Base-by-base conservation (phyloP, 169 alveolate genomes). In the Eimeria acervulina region DNA sequence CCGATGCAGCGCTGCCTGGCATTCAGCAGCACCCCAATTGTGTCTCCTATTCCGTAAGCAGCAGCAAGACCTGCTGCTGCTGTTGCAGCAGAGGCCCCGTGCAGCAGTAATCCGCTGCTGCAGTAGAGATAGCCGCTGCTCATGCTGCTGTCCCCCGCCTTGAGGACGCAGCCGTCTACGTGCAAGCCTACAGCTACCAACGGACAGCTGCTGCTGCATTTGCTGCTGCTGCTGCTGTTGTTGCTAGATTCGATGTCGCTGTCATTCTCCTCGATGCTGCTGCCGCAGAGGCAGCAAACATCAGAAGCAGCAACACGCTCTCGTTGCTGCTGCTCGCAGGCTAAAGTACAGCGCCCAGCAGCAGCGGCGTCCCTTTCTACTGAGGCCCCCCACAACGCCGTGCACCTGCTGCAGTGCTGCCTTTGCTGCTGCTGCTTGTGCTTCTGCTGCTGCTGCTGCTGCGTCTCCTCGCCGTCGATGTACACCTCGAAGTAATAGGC, bases 401-500 rank as follows among this genome's bases (percentile, higher is more conserved):
- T 31, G 47, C 93, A n/a, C 61, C n/a, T 38, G 83, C 83, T 83
- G 91, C 76, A 51, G 51, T 1, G 76, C 26, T 83, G 36, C 55
- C 42, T 36, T 23, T 51, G 31, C 74, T 51, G 55, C 74, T 51
- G 38, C 66, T 76, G 47, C 90, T 47, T 15, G 19, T 47, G 68
- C 68, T 59, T 7, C 68, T 6, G 68, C 28, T 42, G 66, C 70
- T 81, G 72, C 33, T 81, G 40, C 90, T 81, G 91, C 91, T 51
- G 72, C 55, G 51, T 61, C 93, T 87, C 40, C 66, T 61, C 93
- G 26, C 80, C 28, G 23, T 31, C 85, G n/a, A 85, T 52, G 88
- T 87, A 84, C 68, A 95, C 97, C 89, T 91, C 97, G 78, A 92
- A 96, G 95, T 90, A 96, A 40, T 96, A 95, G 15, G 78, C 96